Evolutionary conservation across 176 grass and related monocot genomes (phyloP), one percentile per base, ranked within the genome.

Genomic region (Areca catechu): DNA sequence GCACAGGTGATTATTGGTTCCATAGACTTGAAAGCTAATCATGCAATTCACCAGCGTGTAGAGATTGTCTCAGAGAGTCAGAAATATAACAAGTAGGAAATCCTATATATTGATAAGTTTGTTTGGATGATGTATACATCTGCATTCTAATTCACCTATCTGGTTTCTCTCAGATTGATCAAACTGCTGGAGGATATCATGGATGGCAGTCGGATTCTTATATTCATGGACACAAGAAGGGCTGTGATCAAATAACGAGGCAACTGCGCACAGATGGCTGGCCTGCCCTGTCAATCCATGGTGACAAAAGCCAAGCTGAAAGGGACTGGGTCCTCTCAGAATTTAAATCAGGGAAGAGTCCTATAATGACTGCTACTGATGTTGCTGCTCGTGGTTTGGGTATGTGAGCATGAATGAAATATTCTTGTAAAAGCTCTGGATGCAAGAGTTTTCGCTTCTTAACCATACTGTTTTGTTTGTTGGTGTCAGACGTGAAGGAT

Each of bases 311-410:
- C 69, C 94, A 93, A 80, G 81, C 88, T 20, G 88, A 93, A 75
- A 83, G 88, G 20, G 94, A 98, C 71, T 98, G 94, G 88, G 94
- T 93, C 37, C 94, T 98, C 64, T 98, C 94, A 48, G 94, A 98
- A 75, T 98, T 98, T 70, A 98, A 93, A 71, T 86, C 88, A 22
- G 94, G 88, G 60, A 93, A 93, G 57, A 98, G 88, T 51, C 94
- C 94, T 70, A 89, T 98, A 77, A 98, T 98, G 93, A 92, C 87
- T 25, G 88, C 93, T 69, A 97, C 92, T 71, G 86, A 88, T 66
- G 86, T 97, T 10, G 92, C 86, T 65, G 92, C 92, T 54, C 77
- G 88, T 74, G 88, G 94, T 73, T 80, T 98, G 81, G 94, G 94
- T 98, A 85, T 60, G 49, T 28, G 34, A 50, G 47, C 23, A 4